phyloP scores from a whole-genome alignment of 306 rosid species.

The Morella rubra region DNA sequence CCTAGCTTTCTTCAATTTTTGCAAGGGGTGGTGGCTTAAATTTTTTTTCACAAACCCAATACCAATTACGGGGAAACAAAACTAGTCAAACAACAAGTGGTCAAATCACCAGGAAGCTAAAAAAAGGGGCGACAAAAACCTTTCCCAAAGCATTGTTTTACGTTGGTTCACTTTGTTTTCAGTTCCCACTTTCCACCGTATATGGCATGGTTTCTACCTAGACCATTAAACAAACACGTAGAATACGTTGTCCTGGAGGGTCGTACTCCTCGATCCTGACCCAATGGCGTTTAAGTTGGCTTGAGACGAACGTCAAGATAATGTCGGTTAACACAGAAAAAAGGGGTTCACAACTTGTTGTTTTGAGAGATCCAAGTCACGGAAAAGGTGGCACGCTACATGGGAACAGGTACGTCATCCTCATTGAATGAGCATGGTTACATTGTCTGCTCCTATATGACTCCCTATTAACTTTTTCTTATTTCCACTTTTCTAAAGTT shows the following conservation, averaged over 20 bases:
- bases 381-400: conserved; percentile 21
- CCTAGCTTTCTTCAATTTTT: neutral
- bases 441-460: neutral
- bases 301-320: conserved; percentile 35
- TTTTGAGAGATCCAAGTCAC: conserved; percentile 42
- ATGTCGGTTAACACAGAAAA: conserved; percentile 9
- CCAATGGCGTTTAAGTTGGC: conserved; percentile 35
- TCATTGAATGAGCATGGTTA: conserved; percentile 12
- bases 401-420: conserved; percentile 30
- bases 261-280: conserved; percentile 18
- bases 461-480: neutral
- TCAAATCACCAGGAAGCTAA: conserved; percentile 9
- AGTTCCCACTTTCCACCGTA: conserved; percentile 49
- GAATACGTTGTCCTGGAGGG: conserved; percentile 18
- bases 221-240: conserved; percentile 25
- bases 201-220: conserved; percentile 49
- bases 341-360: neutral
- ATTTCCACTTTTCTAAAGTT: neutral
- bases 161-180: conserved; percentile 29
- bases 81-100: neutral
- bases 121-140: conserved; percentile 25
- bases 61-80: neutral
- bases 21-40: conserved; percentile 4
- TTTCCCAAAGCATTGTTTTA: conserved; percentile 31
- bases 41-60: neutral